Evolutionary conservation across 768 basidiomycete species (phyloP).

Genomic region (Termitomyces sp.): DNA sequence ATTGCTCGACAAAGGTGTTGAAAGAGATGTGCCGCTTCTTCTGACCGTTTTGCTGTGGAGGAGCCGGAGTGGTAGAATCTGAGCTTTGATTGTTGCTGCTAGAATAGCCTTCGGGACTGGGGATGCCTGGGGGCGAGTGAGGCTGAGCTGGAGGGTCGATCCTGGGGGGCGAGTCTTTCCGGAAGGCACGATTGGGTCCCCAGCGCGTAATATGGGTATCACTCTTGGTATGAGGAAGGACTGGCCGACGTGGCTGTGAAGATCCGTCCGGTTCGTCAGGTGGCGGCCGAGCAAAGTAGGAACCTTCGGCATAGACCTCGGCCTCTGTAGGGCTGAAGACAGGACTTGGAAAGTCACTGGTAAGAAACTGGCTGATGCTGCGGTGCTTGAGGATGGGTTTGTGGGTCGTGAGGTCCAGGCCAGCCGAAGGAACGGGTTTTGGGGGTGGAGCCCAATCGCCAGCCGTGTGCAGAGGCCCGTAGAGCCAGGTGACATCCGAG

Average conservation of each 20-base stretch:
- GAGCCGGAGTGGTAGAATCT: constrained; percentile 5
- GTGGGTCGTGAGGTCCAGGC: constrained; percentile 43
- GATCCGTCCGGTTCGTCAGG: constrained; percentile 8
- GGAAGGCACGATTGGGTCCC: constrained; percentile 40
- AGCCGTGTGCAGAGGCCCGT: constrained; percentile 95
- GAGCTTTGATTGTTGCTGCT: constrained; percentile 11
- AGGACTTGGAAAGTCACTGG: constrained; percentile 64
- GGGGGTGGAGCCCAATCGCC: constrained; percentile 61
- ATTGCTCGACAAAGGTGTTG: constrained; percentile 97
- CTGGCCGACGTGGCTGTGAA: constrained; percentile 39
- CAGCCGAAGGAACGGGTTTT: constrained; percentile 33
- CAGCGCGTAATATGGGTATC: constrained; percentile 74
- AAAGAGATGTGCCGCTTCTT: constrained; percentile 93
- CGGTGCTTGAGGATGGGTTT: constrained; percentile 98
- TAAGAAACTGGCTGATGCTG: constrained; percentile 85
- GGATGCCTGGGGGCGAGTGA: constrained; percentile 10
- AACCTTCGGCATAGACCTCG: constrained; percentile 44
- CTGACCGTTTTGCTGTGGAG: constrained; percentile 4
- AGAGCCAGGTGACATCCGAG: constrained; percentile 98
- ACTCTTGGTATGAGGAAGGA: constrained; percentile 78
- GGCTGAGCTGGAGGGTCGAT: constrained; percentile 34
- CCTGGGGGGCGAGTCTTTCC: constrained; percentile 72
- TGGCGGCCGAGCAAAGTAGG: background rate
- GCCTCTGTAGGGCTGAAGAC: constrained; percentile 57
- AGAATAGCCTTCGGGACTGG: constrained; percentile 17